Evolutionary conservation across 495 filamentous ascomycete species (phyloP), one percentile per base, ranked within the genome.

Genomic region (Podospora pseudocomata): DNA sequence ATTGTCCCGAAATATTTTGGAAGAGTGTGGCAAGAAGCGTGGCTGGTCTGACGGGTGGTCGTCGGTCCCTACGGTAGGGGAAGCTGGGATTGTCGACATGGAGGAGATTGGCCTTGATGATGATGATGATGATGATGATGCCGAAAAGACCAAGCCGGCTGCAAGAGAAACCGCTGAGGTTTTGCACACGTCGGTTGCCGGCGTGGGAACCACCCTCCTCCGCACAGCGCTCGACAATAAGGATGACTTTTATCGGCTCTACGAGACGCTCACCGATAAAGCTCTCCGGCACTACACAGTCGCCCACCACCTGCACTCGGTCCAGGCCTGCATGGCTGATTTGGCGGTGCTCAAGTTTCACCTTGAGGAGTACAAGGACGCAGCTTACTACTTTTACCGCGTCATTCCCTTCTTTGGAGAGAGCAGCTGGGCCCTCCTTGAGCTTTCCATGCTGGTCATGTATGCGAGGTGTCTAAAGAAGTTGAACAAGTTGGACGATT

Each of bases 401-500:
- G 86, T 94, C 65, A 89, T 91, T 7, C 90, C 92, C 2, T 91
- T 92, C 71, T 97, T 95, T 74, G 90, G 89, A 0, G 89, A 90
- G 62, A 88, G 86, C 70, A 85, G 89, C 18, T 99, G 95, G 95
- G 86, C 83, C 56, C 78, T 90, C 4, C 81, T 97, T 15, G 93
- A 97, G 74, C 84, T 90, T 13, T 88, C 87, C 2, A 91, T 97
- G 86, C 82, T 99, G 30, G 85, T 91, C 62, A 89, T 97, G 84
- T 92, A 96, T 75, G 88, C 92, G 3, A 86, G 86, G 49, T 97
- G 92, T 78, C 83, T 98, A 61, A 91, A 92, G 73, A 83, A 91
- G 72, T 84, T 97, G 20, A 78, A 89, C 56, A 85, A 86, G 19
- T 86, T 86, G 67, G 91, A 94, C 57, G 94, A 97, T 64, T 96